Percentiles rank a stretch among this genome's conserved stretches.
phyloP scores from a whole-genome alignment of 441 rosid genomes.

The Jatropha podagrica region DNA sequence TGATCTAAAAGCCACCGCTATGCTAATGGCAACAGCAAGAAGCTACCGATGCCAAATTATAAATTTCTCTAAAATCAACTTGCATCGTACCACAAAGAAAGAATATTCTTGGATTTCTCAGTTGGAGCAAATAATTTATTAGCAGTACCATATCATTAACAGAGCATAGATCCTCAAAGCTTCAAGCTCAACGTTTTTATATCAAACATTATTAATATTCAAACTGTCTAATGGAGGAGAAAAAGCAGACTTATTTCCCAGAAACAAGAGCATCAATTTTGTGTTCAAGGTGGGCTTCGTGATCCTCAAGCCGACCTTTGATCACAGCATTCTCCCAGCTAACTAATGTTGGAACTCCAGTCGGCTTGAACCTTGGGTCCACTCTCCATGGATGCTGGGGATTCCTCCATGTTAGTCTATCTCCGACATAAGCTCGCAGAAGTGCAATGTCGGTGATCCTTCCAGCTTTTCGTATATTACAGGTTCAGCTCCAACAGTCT shows the following conservation, averaged over 20 bases:
- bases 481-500: constrained; percentile 95
- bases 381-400: constrained; percentile 70
- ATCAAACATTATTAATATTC: neutral
- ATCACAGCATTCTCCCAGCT: constrained; percentile 59
- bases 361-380: constrained; percentile 67
- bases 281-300: constrained; percentile 71
- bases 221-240: neutral
- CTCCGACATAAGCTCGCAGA: constrained; percentile 77
- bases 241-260: constrained; percentile 17
- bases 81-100: neutral
- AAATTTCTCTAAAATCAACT: neutral
- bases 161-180: too few relatives aligned
- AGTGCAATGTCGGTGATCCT: constrained; percentile 54
- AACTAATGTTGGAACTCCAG: constrained; percentile 75
- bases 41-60: neutral
- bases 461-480: constrained; percentile 72
- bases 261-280: constrained; percentile 58
- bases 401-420: constrained; percentile 79
- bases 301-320: constrained; percentile 72
- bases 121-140: neutral
- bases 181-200: neutral
- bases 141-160: neutral
- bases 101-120: neutral
- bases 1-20: too few relatives aligned
- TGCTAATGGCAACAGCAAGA: neutral